These are phyloP conservation scores for Logfia minima DNA, from an alignment of 129 eudicot genomes.

Conservation along the genomic window DNA sequence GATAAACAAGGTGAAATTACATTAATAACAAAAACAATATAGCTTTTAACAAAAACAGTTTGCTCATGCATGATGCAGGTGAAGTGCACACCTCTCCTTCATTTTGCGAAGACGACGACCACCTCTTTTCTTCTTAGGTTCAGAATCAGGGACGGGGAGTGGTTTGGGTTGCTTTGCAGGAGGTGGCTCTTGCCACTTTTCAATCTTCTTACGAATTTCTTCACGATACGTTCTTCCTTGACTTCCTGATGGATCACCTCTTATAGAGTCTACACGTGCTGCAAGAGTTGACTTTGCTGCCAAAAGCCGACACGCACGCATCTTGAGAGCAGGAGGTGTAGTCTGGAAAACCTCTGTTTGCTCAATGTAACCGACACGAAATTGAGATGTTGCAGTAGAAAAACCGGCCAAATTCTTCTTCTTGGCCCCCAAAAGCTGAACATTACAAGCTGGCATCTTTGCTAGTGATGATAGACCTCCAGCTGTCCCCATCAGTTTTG, in stretches of 20 bases:
- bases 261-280: slow-evolving; percentile 88
- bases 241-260: slow-evolving; percentile 88
- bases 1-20: not conserved
- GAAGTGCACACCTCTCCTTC: slow-evolving; percentile 72
- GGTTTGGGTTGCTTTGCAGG: slow-evolving; percentile 99
- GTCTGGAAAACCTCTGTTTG: slow-evolving; percentile 90
- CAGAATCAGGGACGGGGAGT: slow-evolving; percentile 98
- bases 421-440: slow-evolving; percentile 84
- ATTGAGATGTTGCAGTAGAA: slow-evolving; percentile 87
- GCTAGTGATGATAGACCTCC: slow-evolving; percentile 76
- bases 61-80: not conserved
- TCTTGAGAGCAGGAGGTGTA: slow-evolving; percentile 80
- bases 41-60: no score
- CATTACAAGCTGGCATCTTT: slow-evolving; percentile 95
- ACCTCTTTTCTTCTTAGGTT: slow-evolving; percentile 95
- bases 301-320: slow-evolving; percentile 86
- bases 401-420: slow-evolving; percentile 88
- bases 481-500: slow-evolving; percentile 90
- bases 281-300: slow-evolving; percentile 89
- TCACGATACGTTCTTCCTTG: slow-evolving; percentile 75
- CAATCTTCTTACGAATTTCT: slow-evolving; percentile 86
- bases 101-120: slow-evolving; percentile 82
- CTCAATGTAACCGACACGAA: slow-evolving; percentile 84
- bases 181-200: slow-evolving; percentile 99
- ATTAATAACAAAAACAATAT: not conserved